Conservation (phyloP, 345 rosid genomes). For the Salix brachista region DNA sequence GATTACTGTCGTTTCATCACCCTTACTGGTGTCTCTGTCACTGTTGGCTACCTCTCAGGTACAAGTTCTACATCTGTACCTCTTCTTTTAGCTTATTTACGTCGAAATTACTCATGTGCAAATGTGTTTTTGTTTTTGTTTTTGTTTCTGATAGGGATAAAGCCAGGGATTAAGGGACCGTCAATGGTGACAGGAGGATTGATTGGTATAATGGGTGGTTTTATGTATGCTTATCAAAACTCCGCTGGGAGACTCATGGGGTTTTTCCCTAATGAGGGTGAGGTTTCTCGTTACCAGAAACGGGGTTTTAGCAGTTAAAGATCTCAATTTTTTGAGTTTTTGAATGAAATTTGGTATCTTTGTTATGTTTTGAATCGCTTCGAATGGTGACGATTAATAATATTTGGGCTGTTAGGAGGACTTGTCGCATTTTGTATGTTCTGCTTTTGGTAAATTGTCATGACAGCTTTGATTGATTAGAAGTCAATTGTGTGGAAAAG, state of each 20-base stretch:
- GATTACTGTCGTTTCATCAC: conserved; percentile 76
- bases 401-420: background rate
- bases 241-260: conserved; percentile 95
- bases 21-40: conserved; percentile 76
- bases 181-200: conserved; percentile 98
- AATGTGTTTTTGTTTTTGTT: background rate
- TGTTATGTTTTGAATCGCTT: background rate
- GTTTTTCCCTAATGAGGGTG: conserved; percentile 82
- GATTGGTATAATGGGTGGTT: conserved; percentile 96
- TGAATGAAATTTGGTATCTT: background rate
- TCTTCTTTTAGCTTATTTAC: background rate
- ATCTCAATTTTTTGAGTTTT: background rate
- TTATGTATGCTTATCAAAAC: conserved; percentile 99
- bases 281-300: conserved; percentile 59
- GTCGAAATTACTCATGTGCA: background rate
- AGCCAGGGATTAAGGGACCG: conserved; percentile 85
- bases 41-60: conserved; percentile 96
- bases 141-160: conserved; percentile 50
- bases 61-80: background rate
- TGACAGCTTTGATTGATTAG: background rate
- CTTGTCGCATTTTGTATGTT: background rate
- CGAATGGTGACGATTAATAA: background rate
- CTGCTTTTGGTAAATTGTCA: background rate
- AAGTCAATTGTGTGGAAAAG: background rate
- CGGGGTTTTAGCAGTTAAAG: conserved; percentile 1